A percentile compares a stretch with the other conserved stretches of the same genome.
phyloP scores from a whole-genome alignment of 164 flowering plant species.

The Santalum album region DNA sequence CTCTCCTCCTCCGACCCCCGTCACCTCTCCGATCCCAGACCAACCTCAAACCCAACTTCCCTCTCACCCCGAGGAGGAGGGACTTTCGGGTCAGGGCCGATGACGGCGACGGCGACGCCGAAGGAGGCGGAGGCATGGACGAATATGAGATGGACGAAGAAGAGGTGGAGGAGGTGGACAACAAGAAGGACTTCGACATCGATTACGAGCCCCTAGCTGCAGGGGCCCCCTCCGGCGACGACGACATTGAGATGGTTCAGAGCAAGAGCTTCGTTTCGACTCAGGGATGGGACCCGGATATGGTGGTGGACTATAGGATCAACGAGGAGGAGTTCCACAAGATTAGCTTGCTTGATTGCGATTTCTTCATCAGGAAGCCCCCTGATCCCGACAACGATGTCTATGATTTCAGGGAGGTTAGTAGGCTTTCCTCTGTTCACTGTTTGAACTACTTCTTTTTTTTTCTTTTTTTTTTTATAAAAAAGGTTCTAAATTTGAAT shows the following conservation, averaged over 20 bases:
- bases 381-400: slow-evolving; percentile 91
- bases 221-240: slow-evolving; percentile 17
- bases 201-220: slow-evolving; percentile 50
- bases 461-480: neutral
- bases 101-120: slow-evolving; percentile 14
- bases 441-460: neutral
- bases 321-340: slow-evolving; percentile 94
- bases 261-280: slow-evolving; percentile 74
- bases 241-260: slow-evolving; percentile 47
- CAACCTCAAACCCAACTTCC: neutral
- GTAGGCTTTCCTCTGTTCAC: neutral
- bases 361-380: slow-evolving; percentile 89
- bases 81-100: slow-evolving; percentile 14
- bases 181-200: slow-evolving; percentile 82
- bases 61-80: neutral
- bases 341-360: slow-evolving; percentile 70
- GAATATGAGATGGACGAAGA: slow-evolving; percentile 81
- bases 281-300: slow-evolving; percentile 85
- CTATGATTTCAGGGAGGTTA: slow-evolving; percentile 68
- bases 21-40: neutral
- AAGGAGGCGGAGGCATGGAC: slow-evolving; percentile 35
- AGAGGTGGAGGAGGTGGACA: slow-evolving; percentile 65
- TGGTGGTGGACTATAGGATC: slow-evolving; percentile 76
- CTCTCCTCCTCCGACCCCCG: neutral
- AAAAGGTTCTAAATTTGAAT: neutral